Evolutionary conservation across 495 filamentous ascomycete genomes (phyloP).

Genomic region (Aspergillus bridgeri): DNA sequence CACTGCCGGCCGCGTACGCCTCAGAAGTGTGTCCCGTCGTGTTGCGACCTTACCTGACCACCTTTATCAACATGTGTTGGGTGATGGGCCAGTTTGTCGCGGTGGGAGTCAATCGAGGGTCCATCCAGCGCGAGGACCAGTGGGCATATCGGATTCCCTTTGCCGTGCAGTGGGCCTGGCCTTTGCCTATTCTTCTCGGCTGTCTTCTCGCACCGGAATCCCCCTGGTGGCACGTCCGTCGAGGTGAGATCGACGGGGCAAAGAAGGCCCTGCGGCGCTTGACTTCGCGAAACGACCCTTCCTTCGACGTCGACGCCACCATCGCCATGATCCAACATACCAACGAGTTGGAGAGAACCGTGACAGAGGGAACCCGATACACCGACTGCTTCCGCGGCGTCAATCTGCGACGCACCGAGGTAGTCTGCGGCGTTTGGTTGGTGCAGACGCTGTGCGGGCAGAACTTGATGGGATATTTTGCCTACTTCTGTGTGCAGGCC

Average conservation of each 20-base stretch:
- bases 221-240: constrained; percentile 72
- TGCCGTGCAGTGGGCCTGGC: constrained; percentile 73
- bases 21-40: constrained; percentile 67
- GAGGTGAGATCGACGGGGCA: constrained; percentile 57
- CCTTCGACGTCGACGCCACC: constrained; percentile 62
- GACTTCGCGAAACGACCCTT: constrained; percentile 45
- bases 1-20: constrained; percentile 66
- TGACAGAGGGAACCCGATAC: constrained; percentile 56
- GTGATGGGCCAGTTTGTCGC: constrained; percentile 66
- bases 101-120: constrained; percentile 59
- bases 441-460: constrained; percentile 69
- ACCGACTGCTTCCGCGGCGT: constrained; percentile 66
- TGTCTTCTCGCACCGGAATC: constrained; percentile 64
- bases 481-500: constrained; percentile 66
- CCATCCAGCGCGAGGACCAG: constrained; percentile 44
- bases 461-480: constrained; percentile 66
- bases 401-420: constrained; percentile 65
- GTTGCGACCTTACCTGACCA: constrained; percentile 67
- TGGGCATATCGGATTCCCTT: constrained; percentile 64
- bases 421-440: constrained; percentile 64
- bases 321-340: constrained; percentile 73
- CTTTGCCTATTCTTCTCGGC: constrained; percentile 59
- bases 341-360: constrained; percentile 59
- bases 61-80: constrained; percentile 75
- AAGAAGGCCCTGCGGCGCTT: constrained; percentile 57